These are phyloP conservation scores for Sapria himalayana DNA, from an alignment of 345 rosid species.

Conservation along the genomic window DNA sequence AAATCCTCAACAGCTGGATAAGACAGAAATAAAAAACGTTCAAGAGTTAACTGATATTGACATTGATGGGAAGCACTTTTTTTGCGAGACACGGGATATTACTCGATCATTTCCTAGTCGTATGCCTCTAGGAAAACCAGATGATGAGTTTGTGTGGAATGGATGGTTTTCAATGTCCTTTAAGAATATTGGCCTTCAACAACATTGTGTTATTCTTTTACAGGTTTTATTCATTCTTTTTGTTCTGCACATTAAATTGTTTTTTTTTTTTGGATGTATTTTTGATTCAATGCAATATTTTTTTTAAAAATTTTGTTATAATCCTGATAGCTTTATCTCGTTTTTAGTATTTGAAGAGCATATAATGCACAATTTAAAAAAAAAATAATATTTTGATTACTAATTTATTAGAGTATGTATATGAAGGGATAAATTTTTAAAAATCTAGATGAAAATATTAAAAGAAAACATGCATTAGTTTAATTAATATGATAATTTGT, in stretches of 20 bases:
- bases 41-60: slow-evolving; percentile 81
- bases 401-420: too few species aligned
- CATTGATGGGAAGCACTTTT: slow-evolving; percentile 86
- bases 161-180: slow-evolving; percentile 64
- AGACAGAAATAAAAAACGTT: slow-evolving; percentile 68
- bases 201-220: slow-evolving; percentile 63
- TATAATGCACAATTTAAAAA: too few species aligned
- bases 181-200: slow-evolving; percentile 40
- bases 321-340: too few species aligned
- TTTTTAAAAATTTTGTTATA: too few species aligned
- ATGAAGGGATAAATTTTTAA: too few species aligned
- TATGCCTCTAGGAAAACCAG: slow-evolving; percentile 46
- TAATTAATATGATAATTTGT: too few species aligned
- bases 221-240: slow-evolving; percentile 50
- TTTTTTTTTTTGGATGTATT: not conserved
- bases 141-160: slow-evolving; percentile 95
- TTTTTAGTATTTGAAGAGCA: too few species aligned
- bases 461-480: too few species aligned
- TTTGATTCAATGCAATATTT: not conserved
- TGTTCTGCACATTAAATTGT: not conserved
- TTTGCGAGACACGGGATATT: slow-evolving; percentile 74
- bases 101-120: slow-evolving; percentile 83
- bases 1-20: slow-evolving; percentile 67
- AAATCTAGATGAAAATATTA: too few species aligned
- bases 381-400: too few species aligned